Base-by-base conservation (phyloP, 177 flowering plant species). In the Vitis hybrid region DNA sequence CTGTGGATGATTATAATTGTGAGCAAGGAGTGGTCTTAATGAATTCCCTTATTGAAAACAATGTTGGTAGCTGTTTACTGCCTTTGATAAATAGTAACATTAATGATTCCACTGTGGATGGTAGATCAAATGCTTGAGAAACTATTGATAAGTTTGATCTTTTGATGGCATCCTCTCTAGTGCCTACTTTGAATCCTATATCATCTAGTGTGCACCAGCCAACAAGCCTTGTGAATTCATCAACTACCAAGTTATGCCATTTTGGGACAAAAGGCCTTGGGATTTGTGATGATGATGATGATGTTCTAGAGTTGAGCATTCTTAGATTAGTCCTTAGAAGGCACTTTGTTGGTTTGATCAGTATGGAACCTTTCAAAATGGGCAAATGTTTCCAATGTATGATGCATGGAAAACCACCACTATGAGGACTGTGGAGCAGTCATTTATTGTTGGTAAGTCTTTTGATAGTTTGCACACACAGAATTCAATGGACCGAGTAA, bases 21-120 rank as follows among this genome's bases (percentile, higher is more conserved):
- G 19, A 19, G 19, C 19, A 19, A 19, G 19, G 19, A 19, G 19
- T 19, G 19, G 85, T 91, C 59, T 79, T 81, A 70, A 87, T 91
- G 90, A 91, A 87, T 18, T 18, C 18, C 81, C 90, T 91, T n/a
- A 70, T 71, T 61, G 92, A 90, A 71, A 81, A 81, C 52, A 66
- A 76, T 61, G 74, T 21, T 4, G 74, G 62, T 21, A 73, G 52
- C 58, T 54, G 65, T 18, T 81, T 79, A 75, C 78, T 54, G 6
- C 70, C 83, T 60, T 10, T 78, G 13, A 81, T 74, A 73, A 72
- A 62, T 46, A 73, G 59, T 10, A 72, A 64, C 24, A 67, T 11
- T 49, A 75, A 56, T 59, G 84, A 83, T 61, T 60, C 21, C 16
- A 51, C 80, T 65, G 77, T 63, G 54, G 46, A 64, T 2, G 54